Base-by-base conservation (phyloP, 2,329 filamentous ascomycete genomes). In the Aspergillus glaucus region DNA sequence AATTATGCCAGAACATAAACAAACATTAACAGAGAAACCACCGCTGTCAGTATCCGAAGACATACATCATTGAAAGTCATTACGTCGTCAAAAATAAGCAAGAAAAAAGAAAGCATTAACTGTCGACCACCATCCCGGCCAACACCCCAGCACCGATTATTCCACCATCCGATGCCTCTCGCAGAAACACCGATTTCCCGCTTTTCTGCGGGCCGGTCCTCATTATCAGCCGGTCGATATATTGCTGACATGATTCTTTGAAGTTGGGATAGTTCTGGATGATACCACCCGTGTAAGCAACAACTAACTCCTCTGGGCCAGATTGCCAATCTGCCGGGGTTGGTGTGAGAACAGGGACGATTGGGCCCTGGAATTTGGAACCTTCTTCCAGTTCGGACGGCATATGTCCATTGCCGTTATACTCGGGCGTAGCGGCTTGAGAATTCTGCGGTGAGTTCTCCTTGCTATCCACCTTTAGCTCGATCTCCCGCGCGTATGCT, bases 211-310 rank as follows among this genome's bases (percentile, higher is more conserved):
- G 70, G 17, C 70, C 69, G 17, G 68, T 71, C 30, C 68, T 62
- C 69, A 73, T 72, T 17, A 79, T 72, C 12, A 79, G 63, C 4
- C 70, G 67, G 51, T 88, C 82, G 44, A 91, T 75, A 61, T 86
- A 86, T 12, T 69, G 60, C 64, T 90, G 86, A 55, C 85, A 88
- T 58, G 86, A 84, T 41, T 73, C 69, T 39, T 87, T 73, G 66
- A 88, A 90, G 57, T 86, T 79, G 43, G 87, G 86, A 59, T 89
- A 89, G 59, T 87, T 82, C n/a, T 83, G 80, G 50, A 91, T 91
- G 60, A 87, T 89, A 6, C 86, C 85, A 28, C 87, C 87, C 0
- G 87, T 89, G 62, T 88, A 91, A 1, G 87, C 87, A 19, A 91
- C 85, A 1, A 88, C 82, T 26, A 92, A 66, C 57, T 88, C 84